phyloP scores from a whole-genome alignment of 805 yeast genomes.

The Candida boleticola region DNA sequence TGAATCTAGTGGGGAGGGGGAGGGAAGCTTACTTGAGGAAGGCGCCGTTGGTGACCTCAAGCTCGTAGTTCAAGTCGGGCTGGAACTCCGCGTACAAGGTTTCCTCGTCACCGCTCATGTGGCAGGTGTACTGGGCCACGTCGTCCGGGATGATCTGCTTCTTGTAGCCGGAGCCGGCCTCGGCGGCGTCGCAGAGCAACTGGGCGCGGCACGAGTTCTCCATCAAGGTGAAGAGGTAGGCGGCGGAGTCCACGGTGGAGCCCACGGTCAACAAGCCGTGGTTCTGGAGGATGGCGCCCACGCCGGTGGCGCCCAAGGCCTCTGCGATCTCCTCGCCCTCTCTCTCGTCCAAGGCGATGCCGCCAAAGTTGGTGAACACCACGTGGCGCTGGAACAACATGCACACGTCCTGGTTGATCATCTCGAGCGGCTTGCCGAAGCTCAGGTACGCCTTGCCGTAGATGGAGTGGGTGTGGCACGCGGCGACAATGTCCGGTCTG shows the following conservation, averaged over 20 bases:
- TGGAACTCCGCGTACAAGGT: slow-evolving; percentile 71
- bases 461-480: slow-evolving; percentile 40
- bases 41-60: slow-evolving; percentile 17
- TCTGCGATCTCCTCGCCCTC: slow-evolving; percentile 64
- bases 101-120: slow-evolving; percentile 62
- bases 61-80: slow-evolving; percentile 55
- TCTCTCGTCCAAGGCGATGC: slow-evolving; percentile 25
- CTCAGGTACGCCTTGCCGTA: slow-evolving; percentile 40
- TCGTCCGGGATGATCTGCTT: slow-evolving; percentile 16
- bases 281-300: slow-evolving; percentile 62
- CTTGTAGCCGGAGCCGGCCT: slow-evolving; percentile 5
- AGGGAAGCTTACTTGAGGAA: slow-evolving; percentile 21
- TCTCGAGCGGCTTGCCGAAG: slow-evolving; percentile 32
- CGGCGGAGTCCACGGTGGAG: slow-evolving; percentile 70
- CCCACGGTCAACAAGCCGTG: slow-evolving; percentile 77
- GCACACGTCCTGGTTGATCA: slow-evolving; percentile 30
- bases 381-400: slow-evolving; percentile 25
- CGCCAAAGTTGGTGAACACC: slow-evolving; percentile 26
- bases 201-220: slow-evolving; percentile 69
- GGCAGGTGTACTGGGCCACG: slow-evolving; percentile 57
- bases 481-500: slow-evolving; percentile 39
- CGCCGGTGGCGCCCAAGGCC: slow-evolving; percentile 54
- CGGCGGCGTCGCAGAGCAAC: slow-evolving; percentile 49
- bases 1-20: too few species aligned
- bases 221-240: slow-evolving; percentile 59